Percentiles rank a stretch among this genome's conserved stretches.
These are phyloP conservation scores for Paramecium pentaurelia DNA, from an alignment of 73 alveolate genomes.

Conservation along the genomic window DNA sequence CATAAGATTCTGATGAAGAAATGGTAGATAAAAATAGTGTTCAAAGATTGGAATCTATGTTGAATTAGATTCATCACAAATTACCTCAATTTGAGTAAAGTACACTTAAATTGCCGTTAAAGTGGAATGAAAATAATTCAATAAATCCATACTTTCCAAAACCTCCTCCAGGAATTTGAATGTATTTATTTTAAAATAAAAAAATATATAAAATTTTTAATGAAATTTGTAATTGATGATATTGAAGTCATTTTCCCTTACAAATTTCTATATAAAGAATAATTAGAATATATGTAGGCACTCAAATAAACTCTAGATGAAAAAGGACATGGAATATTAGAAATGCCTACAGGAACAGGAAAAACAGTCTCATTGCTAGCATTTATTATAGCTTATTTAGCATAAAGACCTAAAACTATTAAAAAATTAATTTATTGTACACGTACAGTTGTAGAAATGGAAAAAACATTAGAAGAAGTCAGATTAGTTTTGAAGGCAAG, in stretches of 20 bases:
- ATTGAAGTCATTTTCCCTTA: constrained; percentile 73
- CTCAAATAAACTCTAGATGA: constrained; percentile 70
- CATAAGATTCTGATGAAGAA: constrained; percentile 5
- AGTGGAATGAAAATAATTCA: background rate
- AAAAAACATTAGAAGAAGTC: constrained; percentile 79
- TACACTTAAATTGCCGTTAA: background rate
- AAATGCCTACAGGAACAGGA: constrained; percentile 93
- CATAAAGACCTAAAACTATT: constrained; percentile 41
- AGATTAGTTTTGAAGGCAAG: constrained; percentile 66
- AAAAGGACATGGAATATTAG: constrained; percentile 84
- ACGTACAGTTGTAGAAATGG: constrained; percentile 87
- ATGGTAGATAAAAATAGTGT: background rate
- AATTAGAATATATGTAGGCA: constrained; percentile 73
- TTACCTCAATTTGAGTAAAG: constrained; percentile 1
- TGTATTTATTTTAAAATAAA: background rate
- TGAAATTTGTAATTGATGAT: constrained; percentile 70
- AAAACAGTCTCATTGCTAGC: constrained; percentile 83
- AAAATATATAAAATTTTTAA: background rate
- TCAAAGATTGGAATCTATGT: background rate
- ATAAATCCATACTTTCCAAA: background rate
- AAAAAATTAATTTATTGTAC: constrained; percentile 80
- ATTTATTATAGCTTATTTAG: constrained; percentile 66
- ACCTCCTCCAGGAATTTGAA: constrained; percentile 28
- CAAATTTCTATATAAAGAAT: constrained; percentile 74
- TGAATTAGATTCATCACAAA: background rate